Percentiles rank a stretch among this genome's conserved stretches.
These are phyloP conservation scores for Colletotrichum theobromicola DNA, from an alignment of 2,329 filamentous ascomycete genomes.

Conservation along the genomic window DNA sequence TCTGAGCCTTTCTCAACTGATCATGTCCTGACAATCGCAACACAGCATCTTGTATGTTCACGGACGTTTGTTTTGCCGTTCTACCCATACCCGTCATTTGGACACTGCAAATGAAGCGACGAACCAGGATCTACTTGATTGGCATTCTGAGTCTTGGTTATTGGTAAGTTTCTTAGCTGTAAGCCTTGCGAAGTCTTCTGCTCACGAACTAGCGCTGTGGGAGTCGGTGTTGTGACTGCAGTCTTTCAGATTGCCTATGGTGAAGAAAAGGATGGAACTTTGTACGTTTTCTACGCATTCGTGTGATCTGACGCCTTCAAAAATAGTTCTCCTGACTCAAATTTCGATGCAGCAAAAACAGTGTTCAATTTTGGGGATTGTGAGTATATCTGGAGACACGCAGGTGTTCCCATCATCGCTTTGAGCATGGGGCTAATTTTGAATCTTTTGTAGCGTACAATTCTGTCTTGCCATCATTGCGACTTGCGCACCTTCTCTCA, in stretches of 20 bases:
- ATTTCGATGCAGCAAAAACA: background rate
- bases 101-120: slow-evolving; percentile 39
- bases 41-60: slow-evolving; percentile 42
- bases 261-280: background rate
- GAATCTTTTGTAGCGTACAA: background rate
- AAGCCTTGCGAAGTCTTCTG: slow-evolving; percentile 22
- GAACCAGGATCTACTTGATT: slow-evolving; percentile 41
- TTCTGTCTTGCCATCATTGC: background rate
- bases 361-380: background rate
- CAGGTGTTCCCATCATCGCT: background rate
- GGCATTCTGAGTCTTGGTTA: slow-evolving; percentile 16
- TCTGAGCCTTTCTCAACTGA: too few relatives aligned
- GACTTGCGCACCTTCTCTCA: background rate
- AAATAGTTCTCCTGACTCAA: fast-evolving
- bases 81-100: slow-evolving; percentile 46
- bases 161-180: slow-evolving; percentile 32
- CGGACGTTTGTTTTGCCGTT: slow-evolving; percentile 44
- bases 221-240: slow-evolving; percentile 42
- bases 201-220: slow-evolving; percentile 36
- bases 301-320: fast-evolving
- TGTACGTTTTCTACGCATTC: background rate
- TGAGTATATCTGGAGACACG: background rate
- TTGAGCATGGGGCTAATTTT: background rate
- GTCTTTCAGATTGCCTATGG: slow-evolving; percentile 33
- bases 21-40: background rate